phyloP scores from a whole-genome alignment of 352 stramenopile species.

The Phytophthora idaei region DNA sequence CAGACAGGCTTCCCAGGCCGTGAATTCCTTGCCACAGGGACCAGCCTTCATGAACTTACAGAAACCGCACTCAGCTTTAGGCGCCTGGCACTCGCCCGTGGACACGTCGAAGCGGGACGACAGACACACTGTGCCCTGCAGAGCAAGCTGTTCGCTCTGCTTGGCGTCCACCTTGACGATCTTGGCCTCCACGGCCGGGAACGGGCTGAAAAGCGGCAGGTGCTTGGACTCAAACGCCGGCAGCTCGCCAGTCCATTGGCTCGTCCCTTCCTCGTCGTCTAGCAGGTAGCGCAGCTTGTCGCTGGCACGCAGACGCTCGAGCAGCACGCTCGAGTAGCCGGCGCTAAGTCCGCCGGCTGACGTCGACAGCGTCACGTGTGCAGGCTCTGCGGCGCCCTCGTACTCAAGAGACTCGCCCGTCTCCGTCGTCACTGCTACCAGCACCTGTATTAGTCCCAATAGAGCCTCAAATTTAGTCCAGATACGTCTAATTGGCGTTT shows the following conservation, averaged over 20 bases:
- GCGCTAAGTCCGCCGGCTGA: slow-evolving; percentile 49
- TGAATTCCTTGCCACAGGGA: slow-evolving; percentile 81
- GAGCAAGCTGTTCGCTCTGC: slow-evolving; percentile 33
- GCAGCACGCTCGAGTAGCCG: slow-evolving; percentile 73
- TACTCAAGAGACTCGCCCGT: slow-evolving; percentile 69
- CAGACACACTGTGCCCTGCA: slow-evolving; percentile 72
- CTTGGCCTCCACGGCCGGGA: slow-evolving; percentile 56
- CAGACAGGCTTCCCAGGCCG: slow-evolving; percentile 83
- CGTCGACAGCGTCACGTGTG: slow-evolving; percentile 69
- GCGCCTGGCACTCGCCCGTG: slow-evolving; percentile 50
- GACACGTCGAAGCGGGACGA: slow-evolving; percentile 67
- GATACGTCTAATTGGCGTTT: not conserved
- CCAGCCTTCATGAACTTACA: slow-evolving; percentile 93
- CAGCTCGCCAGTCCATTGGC: slow-evolving; percentile 68
- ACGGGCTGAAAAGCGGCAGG: slow-evolving; percentile 82
- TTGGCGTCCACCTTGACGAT: slow-evolving; percentile 32
- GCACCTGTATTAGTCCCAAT: slow-evolving; percentile 31
- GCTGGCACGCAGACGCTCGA: slow-evolving; percentile 73
- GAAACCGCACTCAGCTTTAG: slow-evolving; percentile 88
- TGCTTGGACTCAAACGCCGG: slow-evolving; percentile 71
- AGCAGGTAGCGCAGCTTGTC: slow-evolving; percentile 65
- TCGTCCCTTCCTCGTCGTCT: slow-evolving; percentile 32
- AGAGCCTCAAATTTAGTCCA: not conserved
- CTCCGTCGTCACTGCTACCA: slow-evolving; percentile 71
- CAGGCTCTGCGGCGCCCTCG: slow-evolving; percentile 42